Conservation (phyloP, 1,284 basidiomycete genomes). For the Meripilus lineatus region DNA sequence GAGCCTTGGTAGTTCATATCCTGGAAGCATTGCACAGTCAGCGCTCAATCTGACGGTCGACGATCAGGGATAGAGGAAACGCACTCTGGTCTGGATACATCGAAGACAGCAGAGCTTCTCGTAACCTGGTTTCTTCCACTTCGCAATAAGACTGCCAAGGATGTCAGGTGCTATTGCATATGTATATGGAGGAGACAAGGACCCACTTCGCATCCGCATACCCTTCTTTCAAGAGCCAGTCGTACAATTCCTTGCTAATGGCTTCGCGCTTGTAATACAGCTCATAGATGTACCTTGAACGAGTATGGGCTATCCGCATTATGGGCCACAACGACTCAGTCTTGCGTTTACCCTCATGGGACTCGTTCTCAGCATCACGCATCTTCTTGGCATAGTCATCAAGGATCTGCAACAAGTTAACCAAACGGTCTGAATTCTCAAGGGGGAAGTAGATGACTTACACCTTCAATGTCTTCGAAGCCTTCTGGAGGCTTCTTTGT, state of each 20-base stretch:
- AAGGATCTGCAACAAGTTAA: constrained; percentile 73
- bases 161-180: not conserved
- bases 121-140: constrained; percentile 99
- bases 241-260: constrained; percentile 90
- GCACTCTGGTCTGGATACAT: constrained; percentile 91
- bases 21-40: constrained; percentile 32
- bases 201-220: constrained; percentile 96
- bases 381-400: constrained; percentile 96
- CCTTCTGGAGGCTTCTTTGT: constrained; percentile 97
- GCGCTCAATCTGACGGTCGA: not conserved
- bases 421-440: not conserved
- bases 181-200: not conserved
- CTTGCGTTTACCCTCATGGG: constrained; percentile 97
- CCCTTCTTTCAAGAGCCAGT: constrained; percentile 97
- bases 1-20: constrained; percentile 99
- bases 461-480: constrained; percentile 90
- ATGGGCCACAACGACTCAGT: constrained; percentile 98
- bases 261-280: constrained; percentile 98
- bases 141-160: constrained; percentile 90
- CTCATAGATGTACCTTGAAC: constrained; percentile 97
- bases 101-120: constrained; percentile 97
- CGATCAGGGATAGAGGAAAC: constrained; percentile 18
- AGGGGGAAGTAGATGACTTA: too few relatives aligned
- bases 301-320: constrained; percentile 95
- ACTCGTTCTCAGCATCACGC: constrained; percentile 96